Base-by-base conservation (phyloP, 1,284 basidiomycete genomes). In the Malassezia caprae region DNA sequence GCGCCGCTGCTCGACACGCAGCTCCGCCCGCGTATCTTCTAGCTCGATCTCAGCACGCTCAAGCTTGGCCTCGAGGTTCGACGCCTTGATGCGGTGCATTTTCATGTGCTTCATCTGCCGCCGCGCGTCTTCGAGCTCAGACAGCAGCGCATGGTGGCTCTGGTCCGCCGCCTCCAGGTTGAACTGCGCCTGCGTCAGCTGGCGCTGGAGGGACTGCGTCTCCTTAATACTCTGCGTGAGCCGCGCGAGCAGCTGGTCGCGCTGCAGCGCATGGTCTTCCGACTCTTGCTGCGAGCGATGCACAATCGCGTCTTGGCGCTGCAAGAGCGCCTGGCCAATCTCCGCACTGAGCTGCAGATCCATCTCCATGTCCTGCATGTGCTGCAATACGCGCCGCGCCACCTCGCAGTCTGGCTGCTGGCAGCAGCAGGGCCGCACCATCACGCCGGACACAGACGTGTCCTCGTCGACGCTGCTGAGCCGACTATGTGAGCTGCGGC, bases 321-420 rank as follows among this genome's bases (percentile, higher is more conserved):
- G 83, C 45, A 96, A 76, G 42, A 96, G 77, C 1, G 90, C 90
- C 75, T 90, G 87, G 1, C 91, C 91, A 44, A 96, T 85, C 78
- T 94, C 90, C 17, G 71, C 71, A 39, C 69, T 72, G n/a, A 73
- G 62, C 15, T 67, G 63, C 21, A 73, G 62, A 43, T 73, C 69
- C 10, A 62, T 61, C 47, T 73, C 71, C 44, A 73, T 61, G 23
- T 72, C 65, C n/a, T 62, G 59, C 60, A 69, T 65, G 42, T 72
- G 68, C 48, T 62, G 56, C 12, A 61, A 58, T n/a, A 69, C 65
- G 12, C 68, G 59, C 12, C 59, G 54, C 8, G 66, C 62, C 17
- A 62, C 56, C 2, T 63, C 60, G 42, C 71, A 73, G 21, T 64
- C 65, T 2, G 64, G 56, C 35, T 61, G 58, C 32, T 48, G 59